Evolutionary conservation across 108 stramenopile species (phyloP), one percentile per base, ranked within the genome.

Genomic region (Nitzschia inconspicua): DNA sequence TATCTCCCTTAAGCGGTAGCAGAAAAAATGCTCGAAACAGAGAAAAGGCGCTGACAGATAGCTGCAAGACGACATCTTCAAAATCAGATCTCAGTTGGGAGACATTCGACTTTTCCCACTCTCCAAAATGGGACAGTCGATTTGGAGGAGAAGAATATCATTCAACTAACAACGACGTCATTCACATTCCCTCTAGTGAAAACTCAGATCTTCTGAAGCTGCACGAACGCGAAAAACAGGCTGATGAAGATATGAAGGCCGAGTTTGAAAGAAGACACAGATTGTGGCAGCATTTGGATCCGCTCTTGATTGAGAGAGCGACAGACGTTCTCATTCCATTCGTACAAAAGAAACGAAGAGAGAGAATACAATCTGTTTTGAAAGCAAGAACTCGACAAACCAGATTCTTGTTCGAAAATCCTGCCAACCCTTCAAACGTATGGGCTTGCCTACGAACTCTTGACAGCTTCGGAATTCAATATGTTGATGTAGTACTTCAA

Each of bases 381-480:
- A 14, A 26, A 16, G 60, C 83, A 53, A 59, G 91, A 20, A 92
- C 91, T 0, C 47, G 53, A 54, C 78, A 86, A 30, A 64, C 72
- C 0, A 54, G 70, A 43, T 88, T 94, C 56, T 48, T 94, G n/a
- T 98, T 90, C 75, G 97, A 98, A 70, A 95, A 96, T 70, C 95
- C 95, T 1, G 34, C 72, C 43, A 98, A 98, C 57, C 95, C 97
- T 1, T 84, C 82, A 58, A 98, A 98, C 66, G 92, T 94, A 0
- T 98, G 90, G 83, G 97, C 97, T 4, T 96, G 95, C 61, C 63
- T 98, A 2, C 72, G 97, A 2, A 96, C 97, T 1, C 26, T 98
- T 8, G 97, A 98, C 64, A 80, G 77, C 29, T 91, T 91, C 71
- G 86, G 88, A 2, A 76, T 92, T 39, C 91, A 92, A 58, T 53